Evolutionary conservation across 2,329 filamentous ascomycete species (phyloP).

Genomic region (Aspergillus novofumigatus): DNA sequence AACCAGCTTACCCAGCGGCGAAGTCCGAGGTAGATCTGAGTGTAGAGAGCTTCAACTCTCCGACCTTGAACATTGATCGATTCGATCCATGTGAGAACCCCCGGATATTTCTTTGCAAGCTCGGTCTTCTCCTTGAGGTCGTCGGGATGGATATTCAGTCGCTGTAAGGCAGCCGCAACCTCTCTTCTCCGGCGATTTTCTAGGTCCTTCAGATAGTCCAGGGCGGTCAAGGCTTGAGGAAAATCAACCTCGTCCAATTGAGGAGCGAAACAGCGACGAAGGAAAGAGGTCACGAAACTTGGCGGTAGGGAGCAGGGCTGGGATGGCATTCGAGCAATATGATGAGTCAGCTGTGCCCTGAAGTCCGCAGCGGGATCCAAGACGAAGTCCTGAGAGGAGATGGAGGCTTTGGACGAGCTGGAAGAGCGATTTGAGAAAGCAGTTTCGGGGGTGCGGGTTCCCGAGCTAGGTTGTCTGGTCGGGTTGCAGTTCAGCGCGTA

Average conservation of each 20-base stretch:
- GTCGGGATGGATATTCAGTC: conserved; percentile 50
- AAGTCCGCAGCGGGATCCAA: conserved; percentile 40
- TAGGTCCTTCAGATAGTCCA: conserved; percentile 63
- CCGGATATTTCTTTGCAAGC: conserved; percentile 50
- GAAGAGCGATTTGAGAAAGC: conserved; percentile 34
- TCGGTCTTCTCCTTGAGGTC: conserved; percentile 47
- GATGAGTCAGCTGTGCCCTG: conserved; percentile 40
- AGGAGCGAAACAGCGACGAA: conserved; percentile 55
- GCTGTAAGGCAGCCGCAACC: conserved; percentile 50
- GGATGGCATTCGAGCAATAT: conserved; percentile 55
- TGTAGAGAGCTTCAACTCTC: conserved; percentile 54
- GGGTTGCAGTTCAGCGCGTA: conserved; percentile 62
- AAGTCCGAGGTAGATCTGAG: conserved; percentile 58
- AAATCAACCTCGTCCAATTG: conserved; percentile 59
- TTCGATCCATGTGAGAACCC: conserved; percentile 53
- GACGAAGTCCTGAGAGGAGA: conserved; percentile 15
- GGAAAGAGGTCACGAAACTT: conserved; percentile 59
- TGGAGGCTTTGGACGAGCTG: conserved; percentile 24
- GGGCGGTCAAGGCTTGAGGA: conserved; percentile 59
- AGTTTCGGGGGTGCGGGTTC: conserved; percentile 28
- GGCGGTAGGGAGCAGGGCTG: conserved; percentile 61
- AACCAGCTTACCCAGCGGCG: conserved; percentile 57
- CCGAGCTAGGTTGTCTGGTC: conserved; percentile 33
- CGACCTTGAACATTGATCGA: conserved; percentile 49
- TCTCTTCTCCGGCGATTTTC: conserved; percentile 58